Evolutionary conservation across 1,284 basidiomycete species (phyloP).

Genomic region (Naganishia sp.): DNA sequence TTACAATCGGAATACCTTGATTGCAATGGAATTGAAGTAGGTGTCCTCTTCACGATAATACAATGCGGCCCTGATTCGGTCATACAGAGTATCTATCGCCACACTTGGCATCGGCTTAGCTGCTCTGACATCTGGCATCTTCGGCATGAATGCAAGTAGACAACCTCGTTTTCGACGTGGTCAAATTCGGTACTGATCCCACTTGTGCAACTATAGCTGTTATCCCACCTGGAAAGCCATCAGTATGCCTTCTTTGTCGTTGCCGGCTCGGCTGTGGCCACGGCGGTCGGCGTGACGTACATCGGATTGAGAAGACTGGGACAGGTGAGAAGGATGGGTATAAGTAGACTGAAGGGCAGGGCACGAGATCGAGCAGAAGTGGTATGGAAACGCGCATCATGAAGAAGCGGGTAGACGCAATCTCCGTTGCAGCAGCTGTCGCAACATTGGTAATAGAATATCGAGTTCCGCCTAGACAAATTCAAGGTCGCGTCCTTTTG

Average conservation of each 20-base stretch:
- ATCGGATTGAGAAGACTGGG: conserved; percentile 47
- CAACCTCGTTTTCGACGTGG: background rate
- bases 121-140: conserved; percentile 85
- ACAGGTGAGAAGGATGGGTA: conserved; percentile 48
- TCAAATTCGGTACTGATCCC: background rate
- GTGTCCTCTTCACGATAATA: conserved; percentile 29
- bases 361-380: too few species aligned
- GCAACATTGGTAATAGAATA: too few species aligned
- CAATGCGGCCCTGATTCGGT: background rate
- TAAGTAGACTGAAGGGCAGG: conserved; percentile 21
- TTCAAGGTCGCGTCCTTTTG: too few species aligned
- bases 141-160: conserved; percentile 89
- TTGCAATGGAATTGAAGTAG: conserved; percentile 85
- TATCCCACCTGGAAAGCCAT: conserved; percentile 48
- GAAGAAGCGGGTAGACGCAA: too few species aligned
- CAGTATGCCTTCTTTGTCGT: conserved; percentile 54
- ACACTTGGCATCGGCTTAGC: conserved; percentile 92
- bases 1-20: conserved; percentile 88
- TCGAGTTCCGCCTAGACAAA: too few species aligned
- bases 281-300: conserved; percentile 46
- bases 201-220: conserved; percentile 41
- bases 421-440: too few species aligned
- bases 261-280: conserved; percentile 42
- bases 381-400: too few species aligned
- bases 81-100: conserved; percentile 70